Conservation (phyloP, 192 early-diverging fungal genomes). For the Coemansia pectinata region DNA sequence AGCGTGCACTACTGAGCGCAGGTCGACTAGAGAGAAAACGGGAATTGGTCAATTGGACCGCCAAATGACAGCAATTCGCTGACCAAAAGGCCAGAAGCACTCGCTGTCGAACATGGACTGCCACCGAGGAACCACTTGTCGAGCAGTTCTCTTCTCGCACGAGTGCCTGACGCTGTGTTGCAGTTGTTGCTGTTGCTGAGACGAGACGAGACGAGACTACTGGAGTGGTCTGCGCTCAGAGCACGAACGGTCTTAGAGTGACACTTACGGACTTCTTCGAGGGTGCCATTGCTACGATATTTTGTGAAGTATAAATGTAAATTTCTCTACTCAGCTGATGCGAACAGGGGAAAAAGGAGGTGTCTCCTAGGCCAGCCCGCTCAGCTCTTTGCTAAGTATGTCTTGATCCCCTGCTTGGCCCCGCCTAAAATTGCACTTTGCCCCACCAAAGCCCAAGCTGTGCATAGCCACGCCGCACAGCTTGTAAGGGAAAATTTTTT, state of each 20-base stretch:
- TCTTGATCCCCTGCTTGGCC: neutral
- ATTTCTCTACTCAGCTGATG: conserved; percentile 37
- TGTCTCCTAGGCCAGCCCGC: conserved; percentile 1
- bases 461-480: neutral
- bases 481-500: conserved; percentile 10
- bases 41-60: neutral
- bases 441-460: neutral
- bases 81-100: neutral
- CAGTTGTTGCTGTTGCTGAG: neutral
- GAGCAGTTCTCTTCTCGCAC: neutral
- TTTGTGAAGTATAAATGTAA: conserved; percentile 29
- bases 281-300: conserved; percentile 54
- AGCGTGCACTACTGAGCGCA: neutral
- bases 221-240: neutral
- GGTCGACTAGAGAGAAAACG: neutral
- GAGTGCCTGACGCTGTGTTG: neutral
- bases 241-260: neutral
- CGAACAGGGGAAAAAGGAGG: conserved; percentile 51
- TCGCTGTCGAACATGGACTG: neutral
- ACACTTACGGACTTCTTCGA: conserved; percentile 58
- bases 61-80: neutral
- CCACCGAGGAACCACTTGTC: neutral
- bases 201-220: conserved; percentile 6
- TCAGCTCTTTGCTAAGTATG: neutral
- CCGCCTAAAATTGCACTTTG: neutral